Conservation (phyloP, 2,329 filamentous ascomycete genomes). For the Phialophora expanda region DNA sequence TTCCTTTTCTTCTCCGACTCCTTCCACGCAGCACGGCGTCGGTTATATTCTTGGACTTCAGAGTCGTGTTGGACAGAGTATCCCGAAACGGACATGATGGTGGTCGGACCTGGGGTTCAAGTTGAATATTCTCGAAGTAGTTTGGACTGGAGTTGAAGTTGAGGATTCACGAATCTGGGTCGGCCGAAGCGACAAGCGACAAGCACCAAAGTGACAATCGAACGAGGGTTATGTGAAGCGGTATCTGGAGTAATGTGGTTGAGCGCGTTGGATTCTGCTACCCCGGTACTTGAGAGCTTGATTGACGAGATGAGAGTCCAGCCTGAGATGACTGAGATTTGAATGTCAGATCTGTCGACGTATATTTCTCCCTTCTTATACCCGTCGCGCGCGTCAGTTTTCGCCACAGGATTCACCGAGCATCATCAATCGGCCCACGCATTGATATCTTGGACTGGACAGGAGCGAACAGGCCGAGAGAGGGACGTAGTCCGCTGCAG, state of each 20-base stretch:
- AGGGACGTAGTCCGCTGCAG: background rate
- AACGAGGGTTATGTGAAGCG: too few relatives aligned
- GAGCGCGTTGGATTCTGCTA: background rate
- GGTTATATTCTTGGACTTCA: slow-evolving; percentile 36
- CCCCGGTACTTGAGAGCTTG: background rate
- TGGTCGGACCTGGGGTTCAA: background rate
- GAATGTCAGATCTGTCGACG: background rate
- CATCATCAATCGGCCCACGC: background rate
- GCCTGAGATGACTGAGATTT: background rate
- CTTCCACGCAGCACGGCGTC: slow-evolving; percentile 22
- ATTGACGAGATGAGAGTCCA: background rate
- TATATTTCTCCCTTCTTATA: background rate
- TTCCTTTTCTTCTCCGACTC: slow-evolving; percentile 25
- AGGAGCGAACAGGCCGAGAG: background rate
- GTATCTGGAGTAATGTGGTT: background rate
- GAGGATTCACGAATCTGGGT: too few relatives aligned
- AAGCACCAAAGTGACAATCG: too few relatives aligned
- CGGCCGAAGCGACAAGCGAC: too few relatives aligned
- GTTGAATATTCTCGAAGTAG: background rate
- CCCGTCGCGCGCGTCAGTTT: background rate
- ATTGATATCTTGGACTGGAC: background rate
- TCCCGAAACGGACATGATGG: slow-evolving; percentile 29
- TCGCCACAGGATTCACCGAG: background rate
- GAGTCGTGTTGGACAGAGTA: slow-evolving; percentile 34
- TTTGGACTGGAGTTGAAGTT: background rate